A percentile compares a stretch with the other conserved stretches of the same genome.
phyloP scores from a whole-genome alignment of 2,329 filamentous ascomycete genomes.

The Periconia digitata region DNA sequence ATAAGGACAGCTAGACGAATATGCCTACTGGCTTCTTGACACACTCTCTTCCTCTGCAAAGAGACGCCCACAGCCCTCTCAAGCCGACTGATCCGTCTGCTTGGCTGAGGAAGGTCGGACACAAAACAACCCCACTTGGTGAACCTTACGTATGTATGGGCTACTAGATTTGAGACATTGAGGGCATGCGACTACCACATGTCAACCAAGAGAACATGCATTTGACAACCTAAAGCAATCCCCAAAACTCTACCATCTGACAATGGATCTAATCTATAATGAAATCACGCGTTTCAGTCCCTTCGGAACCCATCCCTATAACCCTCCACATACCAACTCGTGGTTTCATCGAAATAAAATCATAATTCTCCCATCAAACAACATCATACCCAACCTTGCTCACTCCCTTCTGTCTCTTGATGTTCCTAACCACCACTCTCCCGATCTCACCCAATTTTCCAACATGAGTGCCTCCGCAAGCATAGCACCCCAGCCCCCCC shows the following conservation, averaged over 20 bases:
- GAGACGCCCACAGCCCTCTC: not conserved
- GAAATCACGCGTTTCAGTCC: not conserved
- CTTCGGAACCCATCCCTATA: not conserved
- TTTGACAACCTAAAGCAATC: too few species aligned
- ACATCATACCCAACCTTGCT: conserved; percentile 58
- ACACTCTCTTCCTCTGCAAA: not conserved
- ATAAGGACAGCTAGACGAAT: too few species aligned
- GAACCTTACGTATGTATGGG: not conserved
- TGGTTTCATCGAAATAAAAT: not conserved
- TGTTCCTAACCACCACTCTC: conserved; percentile 66
- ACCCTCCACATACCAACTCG: too few species aligned
- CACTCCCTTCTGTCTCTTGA: conserved; percentile 64
- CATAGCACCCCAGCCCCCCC: conserved; percentile 68
- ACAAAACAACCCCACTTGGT: not conserved
- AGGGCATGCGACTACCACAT: too few species aligned
- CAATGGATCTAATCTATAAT: too few species aligned
- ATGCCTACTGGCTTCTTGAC: too few species aligned
- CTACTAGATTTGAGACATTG: not conserved
- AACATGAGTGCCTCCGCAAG: conserved; percentile 76
- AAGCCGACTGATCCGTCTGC: not conserved
- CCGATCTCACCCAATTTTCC: conserved; percentile 60
- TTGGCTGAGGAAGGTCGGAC: not conserved
- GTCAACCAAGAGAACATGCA: too few species aligned
- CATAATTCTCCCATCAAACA: conserved; percentile 6
- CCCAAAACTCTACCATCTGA: too few species aligned